Conservation (phyloP, 2,329 filamentous ascomycete genomes). For the Alternaria angustiovoidea region DNA sequence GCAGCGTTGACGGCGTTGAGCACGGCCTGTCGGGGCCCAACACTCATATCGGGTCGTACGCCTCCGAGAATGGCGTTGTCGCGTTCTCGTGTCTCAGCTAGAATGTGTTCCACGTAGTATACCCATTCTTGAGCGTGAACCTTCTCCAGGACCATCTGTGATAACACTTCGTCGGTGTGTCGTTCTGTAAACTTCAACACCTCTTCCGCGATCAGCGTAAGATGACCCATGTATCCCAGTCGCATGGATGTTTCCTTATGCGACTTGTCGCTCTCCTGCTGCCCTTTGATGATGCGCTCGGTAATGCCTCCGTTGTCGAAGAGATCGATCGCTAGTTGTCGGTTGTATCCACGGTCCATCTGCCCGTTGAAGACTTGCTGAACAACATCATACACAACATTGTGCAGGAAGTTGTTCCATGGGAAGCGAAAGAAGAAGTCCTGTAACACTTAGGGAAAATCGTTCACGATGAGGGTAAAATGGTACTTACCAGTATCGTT, state of each 20-base stretch:
- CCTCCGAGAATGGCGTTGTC: slow-evolving; percentile 99
- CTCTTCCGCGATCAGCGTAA: slow-evolving; percentile 96
- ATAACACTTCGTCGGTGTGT: slow-evolving; percentile 86
- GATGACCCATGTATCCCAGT: slow-evolving; percentile 97
- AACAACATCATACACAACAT: slow-evolving; percentile 98
- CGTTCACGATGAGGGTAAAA: neutral
- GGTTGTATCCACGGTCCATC: slow-evolving; percentile 95
- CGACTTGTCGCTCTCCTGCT: slow-evolving; percentile 84
- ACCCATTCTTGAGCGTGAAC: slow-evolving; percentile 93
- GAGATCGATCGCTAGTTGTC: slow-evolving; percentile 85
- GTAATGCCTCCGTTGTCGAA: slow-evolving; percentile 93
- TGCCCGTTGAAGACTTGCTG: slow-evolving; percentile 99
- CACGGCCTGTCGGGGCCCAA: slow-evolving; percentile 77
- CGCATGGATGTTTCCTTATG: slow-evolving; percentile 86
- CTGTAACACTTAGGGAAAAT: slow-evolving; percentile 55
- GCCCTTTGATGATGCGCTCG: slow-evolving; percentile 88
- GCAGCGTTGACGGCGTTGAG: slow-evolving; percentile 66
- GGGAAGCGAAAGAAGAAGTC: slow-evolving; percentile 98
- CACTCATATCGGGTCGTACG: slow-evolving; percentile 87
- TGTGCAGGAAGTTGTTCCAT: slow-evolving; percentile 99
- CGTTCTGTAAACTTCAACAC: slow-evolving; percentile 98
- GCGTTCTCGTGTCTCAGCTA: slow-evolving; percentile 91
- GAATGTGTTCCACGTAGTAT: slow-evolving; percentile 89
- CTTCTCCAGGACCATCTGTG: slow-evolving; percentile 82
- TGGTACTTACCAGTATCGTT: slow-evolving; percentile 82